Conservation (phyloP, 805 yeast species). For the Nakazawaea holstii region DNA sequence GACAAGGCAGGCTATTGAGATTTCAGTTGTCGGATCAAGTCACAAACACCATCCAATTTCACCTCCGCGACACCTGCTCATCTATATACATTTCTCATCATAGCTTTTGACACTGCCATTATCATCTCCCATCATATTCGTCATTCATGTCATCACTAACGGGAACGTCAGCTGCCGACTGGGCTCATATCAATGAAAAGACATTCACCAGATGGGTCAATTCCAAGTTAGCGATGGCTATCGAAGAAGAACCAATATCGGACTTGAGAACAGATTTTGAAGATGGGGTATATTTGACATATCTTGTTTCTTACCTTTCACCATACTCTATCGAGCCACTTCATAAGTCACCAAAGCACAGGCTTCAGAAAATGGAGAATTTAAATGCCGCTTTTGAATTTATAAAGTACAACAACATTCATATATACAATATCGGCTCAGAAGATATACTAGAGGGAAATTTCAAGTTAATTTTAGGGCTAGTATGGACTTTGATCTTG, state of each 20-base stretch:
- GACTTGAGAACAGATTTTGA: constrained; percentile 29
- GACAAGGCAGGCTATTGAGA: too few relatives aligned
- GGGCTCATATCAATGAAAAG: constrained; percentile 41
- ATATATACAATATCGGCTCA: constrained; percentile 38
- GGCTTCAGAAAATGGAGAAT: constrained; percentile 43
- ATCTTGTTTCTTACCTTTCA: constrained; percentile 29
- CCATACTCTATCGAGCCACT: constrained; percentile 17
- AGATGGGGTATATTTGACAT: constrained; percentile 34
- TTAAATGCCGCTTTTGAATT: constrained; percentile 36
- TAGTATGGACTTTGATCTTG: constrained; percentile 43
- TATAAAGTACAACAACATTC: constrained; percentile 31
- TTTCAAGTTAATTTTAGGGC: constrained; percentile 39
- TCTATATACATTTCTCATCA: too few relatives aligned
- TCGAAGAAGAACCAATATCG: constrained; percentile 16
- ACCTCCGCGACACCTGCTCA: too few relatives aligned
- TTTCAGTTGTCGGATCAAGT: too few relatives aligned
- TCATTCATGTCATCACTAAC: not conserved
- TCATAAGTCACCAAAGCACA: constrained; percentile 33
- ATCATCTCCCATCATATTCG: not conserved
- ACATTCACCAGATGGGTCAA: constrained; percentile 49
- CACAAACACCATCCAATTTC: too few relatives aligned
- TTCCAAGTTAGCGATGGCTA: constrained; percentile 23
- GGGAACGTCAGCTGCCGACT: constrained; percentile 16
- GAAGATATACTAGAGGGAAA: constrained; percentile 47
- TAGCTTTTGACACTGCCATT: too few relatives aligned